Base-by-base conservation (phyloP, 2,329 filamentous ascomycete genomes). In the Metarhizium brunneum region DNA sequence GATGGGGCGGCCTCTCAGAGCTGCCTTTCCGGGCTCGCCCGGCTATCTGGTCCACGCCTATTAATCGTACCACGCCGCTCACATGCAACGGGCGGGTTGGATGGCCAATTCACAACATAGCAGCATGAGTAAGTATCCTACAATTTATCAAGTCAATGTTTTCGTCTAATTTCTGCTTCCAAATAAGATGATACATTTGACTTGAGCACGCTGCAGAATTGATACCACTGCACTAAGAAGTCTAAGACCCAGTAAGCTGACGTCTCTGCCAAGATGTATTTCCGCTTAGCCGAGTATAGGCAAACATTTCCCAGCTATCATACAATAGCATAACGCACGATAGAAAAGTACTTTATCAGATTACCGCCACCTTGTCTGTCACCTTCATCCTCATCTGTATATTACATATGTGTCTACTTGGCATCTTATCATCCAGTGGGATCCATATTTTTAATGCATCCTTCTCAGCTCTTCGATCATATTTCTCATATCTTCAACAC, bases 401-500 rank as follows among this genome's bases (percentile, higher is more conserved):
- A 29, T 48, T 48, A 48, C 45, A 16, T 16, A 18, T 32, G 13
- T 48, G 7, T 30, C 20, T 48, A 14, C 32, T 14, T 29, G 13
- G 20, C 6, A n/a, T 48, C 7, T 7, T 6, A 10, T 32, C 20
- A 48, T 48, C 20, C 25, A 30, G 30, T 30, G 13, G 32, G 45
- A 13, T 18, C n/a, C 42, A 45, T 25, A 25, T 6, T 7, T 10
- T 45, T 43, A 87, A 68, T 86, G 83, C 69, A 87, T 72, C 58
- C 82, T 73, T 67, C 80, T 81, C 57, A 88, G 66, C 64, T 84
- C 81, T 63, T 86, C 84, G 2, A 87, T 74, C 54, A 84, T 64
- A 53, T 79, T 80, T 51, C 84, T 75, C 71, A 87, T 79, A 74
- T 83, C 67, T 69, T 85, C 78, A 60, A 89, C 69, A 75, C 75